Evolutionary conservation across 169 alveolate species (phyloP).

Genomic region (Plasmodium inui): DNA sequence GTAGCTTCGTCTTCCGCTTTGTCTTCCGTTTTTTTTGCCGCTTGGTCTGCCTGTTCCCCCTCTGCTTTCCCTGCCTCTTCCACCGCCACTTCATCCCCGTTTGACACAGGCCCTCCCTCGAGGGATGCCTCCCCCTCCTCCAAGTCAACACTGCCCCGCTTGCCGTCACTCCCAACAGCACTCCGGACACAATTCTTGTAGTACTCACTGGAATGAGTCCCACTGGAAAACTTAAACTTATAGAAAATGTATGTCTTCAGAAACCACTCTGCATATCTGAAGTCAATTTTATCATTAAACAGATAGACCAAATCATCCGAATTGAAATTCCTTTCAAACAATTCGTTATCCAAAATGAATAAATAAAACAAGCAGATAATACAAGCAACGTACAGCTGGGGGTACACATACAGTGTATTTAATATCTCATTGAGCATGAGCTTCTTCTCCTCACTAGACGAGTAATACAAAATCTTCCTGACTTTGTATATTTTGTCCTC

Average conservation of each 20-base stretch:
- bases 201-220: neutral
- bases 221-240: constrained; percentile 37
- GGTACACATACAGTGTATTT: constrained; percentile 41
- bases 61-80: neutral
- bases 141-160: neutral
- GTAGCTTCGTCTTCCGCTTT: neutral
- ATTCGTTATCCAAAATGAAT: constrained; percentile 49
- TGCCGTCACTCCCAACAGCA: neutral
- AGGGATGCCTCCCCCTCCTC: neutral
- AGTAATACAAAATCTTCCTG: constrained; percentile 25
- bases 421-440: constrained; percentile 36
- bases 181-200: neutral
- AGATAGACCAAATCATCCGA: constrained; percentile 23
- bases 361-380: constrained; percentile 28
- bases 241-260: constrained; percentile 44
- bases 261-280: constrained; percentile 70
- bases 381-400: constrained; percentile 51
- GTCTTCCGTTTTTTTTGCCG: neutral
- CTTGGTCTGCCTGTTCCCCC: neutral
- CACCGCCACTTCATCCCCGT: neutral
- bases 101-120: neutral
- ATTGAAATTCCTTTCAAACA: constrained; percentile 22
- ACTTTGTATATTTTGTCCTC: constrained; percentile 42
- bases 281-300: constrained; percentile 45
- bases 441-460: constrained; percentile 47